Evolutionary conservation across 179 eudicot species (phyloP).

Genomic region (Heliamphora ciliata): DNA sequence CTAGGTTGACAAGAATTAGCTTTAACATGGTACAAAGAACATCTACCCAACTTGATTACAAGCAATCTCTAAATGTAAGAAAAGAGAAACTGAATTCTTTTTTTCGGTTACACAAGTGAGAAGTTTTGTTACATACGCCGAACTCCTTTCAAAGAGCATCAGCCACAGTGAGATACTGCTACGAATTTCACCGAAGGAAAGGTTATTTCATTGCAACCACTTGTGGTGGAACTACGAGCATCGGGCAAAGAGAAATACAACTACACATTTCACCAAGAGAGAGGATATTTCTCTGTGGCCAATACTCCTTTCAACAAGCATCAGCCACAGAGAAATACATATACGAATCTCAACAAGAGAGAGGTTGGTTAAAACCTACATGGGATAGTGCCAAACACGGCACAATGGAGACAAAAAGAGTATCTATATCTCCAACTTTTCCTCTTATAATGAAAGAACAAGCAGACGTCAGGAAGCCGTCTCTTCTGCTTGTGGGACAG

Average conservation of each 20-base stretch:
- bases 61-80: not conserved
- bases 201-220: not conserved
- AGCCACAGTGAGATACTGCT: not conserved
- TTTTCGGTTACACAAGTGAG: not conserved
- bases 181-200: not conserved
- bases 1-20: not conserved
- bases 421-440: not conserved
- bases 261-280: not conserved
- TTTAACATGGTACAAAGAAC: not conserved
- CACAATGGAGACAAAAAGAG: not conserved
- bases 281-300: not conserved
- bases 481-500: slow-evolving; percentile 16
- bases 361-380: not conserved
- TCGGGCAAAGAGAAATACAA: not conserved
- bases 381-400: not conserved
- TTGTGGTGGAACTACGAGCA: not conserved
- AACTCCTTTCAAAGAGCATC: slow-evolving; percentile 1
- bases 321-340: too few species aligned
- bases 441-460: not conserved
- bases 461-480: slow-evolving; percentile 16
- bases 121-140: slow-evolving; percentile 7
- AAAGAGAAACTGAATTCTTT: not conserved
- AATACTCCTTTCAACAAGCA: too few species aligned
- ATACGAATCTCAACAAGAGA: too few species aligned
- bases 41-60: slow-evolving; percentile 3